Percentiles rank a stretch among this genome's conserved stretches.
These are phyloP conservation scores for Gastrodia elata DNA, from an alignment of 106 monocot species.

Conservation along the genomic window DNA sequence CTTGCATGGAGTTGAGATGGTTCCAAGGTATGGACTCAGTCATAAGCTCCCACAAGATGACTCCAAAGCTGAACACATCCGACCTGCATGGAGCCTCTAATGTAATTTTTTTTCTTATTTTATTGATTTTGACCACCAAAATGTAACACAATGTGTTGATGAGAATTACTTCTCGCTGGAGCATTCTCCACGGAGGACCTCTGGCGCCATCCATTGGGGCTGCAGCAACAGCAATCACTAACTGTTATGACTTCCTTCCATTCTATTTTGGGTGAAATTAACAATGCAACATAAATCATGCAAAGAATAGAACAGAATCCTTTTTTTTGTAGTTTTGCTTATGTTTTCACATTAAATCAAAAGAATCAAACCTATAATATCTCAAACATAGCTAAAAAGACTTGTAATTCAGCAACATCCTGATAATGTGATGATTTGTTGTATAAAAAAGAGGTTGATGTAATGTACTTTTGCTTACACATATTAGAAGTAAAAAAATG, in stretches of 20 bases:
- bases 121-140: not conserved
- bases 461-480: no score
- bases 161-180: slow-evolving; percentile 22
- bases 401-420: no score
- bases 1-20: slow-evolving; percentile 26
- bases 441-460: no score
- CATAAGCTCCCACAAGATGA: slow-evolving; percentile 31
- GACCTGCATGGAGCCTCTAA: slow-evolving; percentile 12
- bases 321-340: no score
- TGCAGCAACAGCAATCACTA: slow-evolving; percentile 3
- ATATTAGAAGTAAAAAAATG: no score
- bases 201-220: slow-evolving; percentile 37
- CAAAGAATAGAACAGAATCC: no score
- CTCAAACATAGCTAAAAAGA: no score
- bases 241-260: not conserved
- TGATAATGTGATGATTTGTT: no score
- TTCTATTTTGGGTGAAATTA: not conserved
- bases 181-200: slow-evolving; percentile 31
- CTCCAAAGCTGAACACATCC: slow-evolving; percentile 33
- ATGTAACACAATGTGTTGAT: not conserved
- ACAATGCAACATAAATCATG: not conserved
- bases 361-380: no score
- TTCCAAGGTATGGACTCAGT: slow-evolving; percentile 27
- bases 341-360: no score
- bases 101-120: not conserved